Evolutionary conservation across 768 basidiomycete species (phyloP).

Genomic region (Symmetrospora coprosmae): DNA sequence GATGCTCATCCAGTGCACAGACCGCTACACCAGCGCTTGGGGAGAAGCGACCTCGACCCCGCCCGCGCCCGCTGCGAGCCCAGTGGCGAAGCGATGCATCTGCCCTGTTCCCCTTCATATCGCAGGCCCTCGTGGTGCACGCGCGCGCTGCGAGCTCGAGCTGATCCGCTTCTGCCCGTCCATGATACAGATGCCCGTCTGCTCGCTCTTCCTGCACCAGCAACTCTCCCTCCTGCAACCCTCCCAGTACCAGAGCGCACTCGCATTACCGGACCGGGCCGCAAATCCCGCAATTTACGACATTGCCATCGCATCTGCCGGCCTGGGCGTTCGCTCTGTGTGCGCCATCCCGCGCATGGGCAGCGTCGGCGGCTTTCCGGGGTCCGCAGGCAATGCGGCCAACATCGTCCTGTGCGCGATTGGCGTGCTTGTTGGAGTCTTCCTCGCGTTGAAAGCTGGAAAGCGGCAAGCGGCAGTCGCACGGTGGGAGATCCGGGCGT

Average conservation of each 20-base stretch:
- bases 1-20: no score
- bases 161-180: neutral
- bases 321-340: constrained; percentile 64
- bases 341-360: constrained; percentile 63
- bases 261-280: neutral
- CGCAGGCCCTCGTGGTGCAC: no score
- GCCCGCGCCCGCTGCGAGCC: no score
- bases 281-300: constrained; percentile 25
- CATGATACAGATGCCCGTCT: constrained; percentile 2
- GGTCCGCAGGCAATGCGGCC: constrained; percentile 60
- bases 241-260: neutral
- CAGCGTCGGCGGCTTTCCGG: constrained; percentile 42
- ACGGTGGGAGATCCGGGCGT: constrained; percentile 35
- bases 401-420: constrained; percentile 70
- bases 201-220: constrained; percentile 1
- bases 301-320: constrained; percentile 44
- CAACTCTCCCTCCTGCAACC: constrained; percentile 2
- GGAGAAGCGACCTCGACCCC: no score
- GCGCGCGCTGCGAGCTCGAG: no score
- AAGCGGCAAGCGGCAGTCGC: constrained; percentile 80
- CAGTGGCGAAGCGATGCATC: no score
- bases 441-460: constrained; percentile 48
- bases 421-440: constrained; percentile 49
- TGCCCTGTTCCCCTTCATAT: neutral
- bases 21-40: no score